These are phyloP conservation scores for Chlorella vulgaris DNA, from an alignment of 139 green algal species.

Conservation along the genomic window DNA sequence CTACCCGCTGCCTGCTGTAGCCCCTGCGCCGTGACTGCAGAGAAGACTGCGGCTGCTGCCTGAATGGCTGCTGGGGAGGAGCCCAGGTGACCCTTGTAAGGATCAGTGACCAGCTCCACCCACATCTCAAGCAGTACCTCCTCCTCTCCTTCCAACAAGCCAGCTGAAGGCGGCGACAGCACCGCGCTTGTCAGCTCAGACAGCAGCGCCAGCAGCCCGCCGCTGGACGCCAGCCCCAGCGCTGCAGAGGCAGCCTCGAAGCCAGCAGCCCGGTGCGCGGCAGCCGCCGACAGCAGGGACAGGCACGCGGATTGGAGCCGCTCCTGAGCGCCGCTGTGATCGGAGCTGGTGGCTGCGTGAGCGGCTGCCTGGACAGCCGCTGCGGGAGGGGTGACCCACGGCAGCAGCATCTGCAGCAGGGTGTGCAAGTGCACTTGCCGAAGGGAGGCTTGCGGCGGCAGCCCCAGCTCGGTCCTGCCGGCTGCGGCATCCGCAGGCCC, in stretches of 20 bases:
- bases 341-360: conserved; percentile 28
- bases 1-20: conserved; percentile 58
- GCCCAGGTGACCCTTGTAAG: conserved; percentile 5
- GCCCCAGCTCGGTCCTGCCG: conserved; percentile 4
- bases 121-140: conserved; percentile 71
- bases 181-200: conserved; percentile 51
- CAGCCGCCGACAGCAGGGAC: conserved; percentile 39
- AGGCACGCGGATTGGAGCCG: conserved; percentile 76
- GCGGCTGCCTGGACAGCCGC: conserved; percentile 40
- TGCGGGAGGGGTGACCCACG: conserved; percentile 49
- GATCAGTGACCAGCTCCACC: conserved; percentile 39
- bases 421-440: conserved; percentile 44
- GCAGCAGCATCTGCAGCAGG: conserved; percentile 67
- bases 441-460: neutral
- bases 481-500: neutral
- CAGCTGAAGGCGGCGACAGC: conserved; percentile 41
- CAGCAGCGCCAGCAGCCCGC: conserved; percentile 52
- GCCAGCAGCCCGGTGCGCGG: conserved; percentile 42
- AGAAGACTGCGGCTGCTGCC: conserved; percentile 31
- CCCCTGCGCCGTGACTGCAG: conserved; percentile 33
- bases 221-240: conserved; percentile 20
- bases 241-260: conserved; percentile 33
- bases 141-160: conserved; percentile 45
- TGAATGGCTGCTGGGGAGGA: neutral
- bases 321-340: conserved; percentile 44